Conservation (phyloP, 2,329 filamentous ascomycete genomes). For the Diaporthe ilicicola region DNA sequence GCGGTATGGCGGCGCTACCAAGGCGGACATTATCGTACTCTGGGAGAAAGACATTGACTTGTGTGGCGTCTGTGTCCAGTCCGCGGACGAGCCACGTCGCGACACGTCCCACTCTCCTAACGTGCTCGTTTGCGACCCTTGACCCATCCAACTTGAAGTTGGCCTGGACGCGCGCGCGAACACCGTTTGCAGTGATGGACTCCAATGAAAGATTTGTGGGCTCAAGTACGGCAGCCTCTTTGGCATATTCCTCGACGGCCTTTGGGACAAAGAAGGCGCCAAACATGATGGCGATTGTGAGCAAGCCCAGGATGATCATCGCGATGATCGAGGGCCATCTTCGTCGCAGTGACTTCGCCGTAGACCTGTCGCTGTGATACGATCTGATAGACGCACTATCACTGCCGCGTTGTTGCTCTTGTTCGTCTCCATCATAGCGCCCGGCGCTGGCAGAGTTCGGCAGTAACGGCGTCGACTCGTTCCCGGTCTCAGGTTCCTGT, state of each 20-base stretch:
- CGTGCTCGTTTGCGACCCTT: slow-evolving; percentile 74
- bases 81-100: slow-evolving; percentile 83
- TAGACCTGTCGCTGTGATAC: slow-evolving; percentile 35
- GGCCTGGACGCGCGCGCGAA: slow-evolving; percentile 82
- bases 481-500: slow-evolving; percentile 37
- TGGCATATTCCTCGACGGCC: slow-evolving; percentile 84
- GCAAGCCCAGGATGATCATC: slow-evolving; percentile 69
- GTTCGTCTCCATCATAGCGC: slow-evolving; percentile 50
- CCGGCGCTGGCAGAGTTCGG: slow-evolving; percentile 46
- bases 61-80: slow-evolving; percentile 77
- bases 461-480: slow-evolving; percentile 64
- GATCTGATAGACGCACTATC: slow-evolving; percentile 44
- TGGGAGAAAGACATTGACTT: slow-evolving; percentile 81
- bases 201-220: slow-evolving; percentile 87
- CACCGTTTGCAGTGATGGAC: slow-evolving; percentile 80
- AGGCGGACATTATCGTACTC: slow-evolving; percentile 82
- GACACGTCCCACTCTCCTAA: slow-evolving; percentile 78
- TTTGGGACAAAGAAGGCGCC: slow-evolving; percentile 84
- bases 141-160: slow-evolving; percentile 83
- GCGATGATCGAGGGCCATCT: slow-evolving; percentile 85
- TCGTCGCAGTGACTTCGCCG: slow-evolving; percentile 50
- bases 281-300: slow-evolving; percentile 74
- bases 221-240: slow-evolving; percentile 82
- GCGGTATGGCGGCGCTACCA: slow-evolving; percentile 79
- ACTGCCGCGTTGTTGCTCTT: slow-evolving; percentile 41